Percentiles rank a stretch among this genome's conserved stretches.
Evolutionary conservation across 2,329 filamentous ascomycete genomes (phyloP).

Genomic region (Fusarium nisikadoi): DNA sequence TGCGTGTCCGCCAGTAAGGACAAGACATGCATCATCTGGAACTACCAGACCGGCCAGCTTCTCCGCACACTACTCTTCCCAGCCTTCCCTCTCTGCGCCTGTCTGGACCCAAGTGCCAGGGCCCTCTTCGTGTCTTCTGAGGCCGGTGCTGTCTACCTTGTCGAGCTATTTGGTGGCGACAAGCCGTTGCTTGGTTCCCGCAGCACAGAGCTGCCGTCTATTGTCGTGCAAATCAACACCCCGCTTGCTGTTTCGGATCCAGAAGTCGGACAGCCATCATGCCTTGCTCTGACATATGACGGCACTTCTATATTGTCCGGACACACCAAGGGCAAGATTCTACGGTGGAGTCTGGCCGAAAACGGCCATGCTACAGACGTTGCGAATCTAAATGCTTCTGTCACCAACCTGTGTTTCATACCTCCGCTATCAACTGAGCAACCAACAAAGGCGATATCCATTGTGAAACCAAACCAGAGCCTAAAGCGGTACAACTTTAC

Average conservation of each 20-base stretch:
- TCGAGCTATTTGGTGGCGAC: constrained; percentile 74
- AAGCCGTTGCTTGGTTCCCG: constrained; percentile 65
- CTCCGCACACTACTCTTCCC: constrained; percentile 86
- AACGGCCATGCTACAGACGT: constrained; percentile 74
- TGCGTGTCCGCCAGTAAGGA: constrained; percentile 87
- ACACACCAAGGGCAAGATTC: constrained; percentile 80
- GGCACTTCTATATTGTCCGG: constrained; percentile 83
- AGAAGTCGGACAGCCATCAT: constrained; percentile 72
- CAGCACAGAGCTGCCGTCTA: constrained; percentile 64
- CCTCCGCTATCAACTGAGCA: constrained; percentile 62
- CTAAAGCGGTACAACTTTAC: constrained; percentile 73
- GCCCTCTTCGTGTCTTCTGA: constrained; percentile 84
- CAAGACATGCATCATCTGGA: constrained; percentile 92
- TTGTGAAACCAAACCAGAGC: constrained; percentile 84
- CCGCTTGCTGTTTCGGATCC: constrained; percentile 68
- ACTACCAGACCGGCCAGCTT: constrained; percentile 81
- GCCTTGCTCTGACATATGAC: constrained; percentile 82
- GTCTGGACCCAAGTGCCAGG: constrained; percentile 84
- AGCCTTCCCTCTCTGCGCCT: constrained; percentile 74
- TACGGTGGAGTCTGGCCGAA: constrained; percentile 82
- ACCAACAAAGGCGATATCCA: constrained; percentile 63
- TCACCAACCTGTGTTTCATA: constrained; percentile 84
- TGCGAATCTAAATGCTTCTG: constrained; percentile 79
- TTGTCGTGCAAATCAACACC: constrained; percentile 64
- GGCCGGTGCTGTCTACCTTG: constrained; percentile 80